These are phyloP conservation scores for Hermanozyma aechmeae DNA, from an alignment of 805 yeast genomes.

Conservation along the genomic window DNA sequence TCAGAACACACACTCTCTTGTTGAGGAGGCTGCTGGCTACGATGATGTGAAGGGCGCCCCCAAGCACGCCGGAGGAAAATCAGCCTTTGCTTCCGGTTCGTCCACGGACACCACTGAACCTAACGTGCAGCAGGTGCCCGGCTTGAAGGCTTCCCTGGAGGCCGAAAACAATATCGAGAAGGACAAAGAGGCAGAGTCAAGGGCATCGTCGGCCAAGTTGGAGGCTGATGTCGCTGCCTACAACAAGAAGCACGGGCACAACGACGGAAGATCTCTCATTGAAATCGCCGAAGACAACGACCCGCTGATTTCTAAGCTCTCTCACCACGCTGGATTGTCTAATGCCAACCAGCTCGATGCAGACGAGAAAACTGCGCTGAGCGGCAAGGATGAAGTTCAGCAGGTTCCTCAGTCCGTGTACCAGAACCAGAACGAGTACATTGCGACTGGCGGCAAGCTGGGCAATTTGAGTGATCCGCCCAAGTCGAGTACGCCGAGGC, in stretches of 20 bases:
- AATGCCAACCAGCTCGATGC: conserved; percentile 3
- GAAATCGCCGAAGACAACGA: conserved; percentile 18
- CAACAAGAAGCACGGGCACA: conserved; percentile 18
- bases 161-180: background rate
- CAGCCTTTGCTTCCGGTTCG: too few species aligned
- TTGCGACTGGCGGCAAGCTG: conserved; percentile 9
- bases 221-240: conserved; percentile 16
- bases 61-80: too few species aligned
- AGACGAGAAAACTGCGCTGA: background rate
- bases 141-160: too few species aligned
- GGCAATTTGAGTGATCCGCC: conserved; percentile 3
- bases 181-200: background rate
- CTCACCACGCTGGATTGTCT: conserved; percentile 8
- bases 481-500: too few species aligned
- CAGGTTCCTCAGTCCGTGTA: conserved; percentile 4
- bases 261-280: conserved; percentile 15
- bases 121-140: conserved; percentile 13
- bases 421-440: conserved; percentile 6
- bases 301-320: conserved; percentile 8
- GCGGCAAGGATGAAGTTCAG: conserved; percentile 5
- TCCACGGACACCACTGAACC: too few species aligned
- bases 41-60: conserved; percentile 9
- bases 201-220: conserved; percentile 1
- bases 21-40: conserved; percentile 11
- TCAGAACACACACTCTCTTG: conserved; percentile 10